Evolutionary conservation across 345 rosid genomes (phyloP), one percentile per base, ranked within the genome.

Genomic region (Turnera subulata): DNA sequence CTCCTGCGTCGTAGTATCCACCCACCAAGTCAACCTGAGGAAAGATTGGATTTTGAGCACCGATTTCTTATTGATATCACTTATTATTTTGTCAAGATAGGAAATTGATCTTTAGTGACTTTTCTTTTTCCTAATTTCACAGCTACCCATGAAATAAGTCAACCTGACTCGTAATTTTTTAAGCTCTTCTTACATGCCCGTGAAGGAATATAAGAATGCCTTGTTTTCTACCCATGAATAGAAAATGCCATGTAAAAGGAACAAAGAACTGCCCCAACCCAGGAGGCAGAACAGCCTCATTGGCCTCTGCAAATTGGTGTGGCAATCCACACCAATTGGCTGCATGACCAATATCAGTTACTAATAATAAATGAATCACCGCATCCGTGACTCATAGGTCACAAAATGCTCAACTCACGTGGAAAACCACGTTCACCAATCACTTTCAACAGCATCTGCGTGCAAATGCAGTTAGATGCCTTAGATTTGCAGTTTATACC

Each of bases 1-100:
- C 70, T 12, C 70, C 70, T 2, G 70, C 70, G 19, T 66, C 70
- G 18, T 59, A 66, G 60, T 66, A 67, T 11, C 71, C 71, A 10
- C 61, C 71, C 46, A 53, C 65, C 60, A 67, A 54, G 46, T 67
- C 65, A 37, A 59, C 71, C 71, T 66, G 53, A n/a, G 5, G 52
- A 18, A 51, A 25, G 37, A 22, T 13, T 7, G 21, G 26, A n/a
- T n/a, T n/a, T n/a, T n/a, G n/a, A n/a, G n/a, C n/a, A n/a, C n/a
- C n/a, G n/a, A n/a, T n/a, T n/a, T n/a, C n/a, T n/a, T n/a, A n/a
- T n/a, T n/a, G n/a, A n/a, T n/a, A n/a, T n/a, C n/a, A n/a, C n/a
- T n/a, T n/a, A n/a, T n/a, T n/a, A n/a, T n/a, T n/a, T n/a, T n/a
- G n/a, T n/a, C n/a, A n/a, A n/a, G n/a, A n/a, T n/a, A n/a, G n/a